Base-by-base conservation (phyloP, 345 rosid genomes). In the Ceriops tagal region DNA sequence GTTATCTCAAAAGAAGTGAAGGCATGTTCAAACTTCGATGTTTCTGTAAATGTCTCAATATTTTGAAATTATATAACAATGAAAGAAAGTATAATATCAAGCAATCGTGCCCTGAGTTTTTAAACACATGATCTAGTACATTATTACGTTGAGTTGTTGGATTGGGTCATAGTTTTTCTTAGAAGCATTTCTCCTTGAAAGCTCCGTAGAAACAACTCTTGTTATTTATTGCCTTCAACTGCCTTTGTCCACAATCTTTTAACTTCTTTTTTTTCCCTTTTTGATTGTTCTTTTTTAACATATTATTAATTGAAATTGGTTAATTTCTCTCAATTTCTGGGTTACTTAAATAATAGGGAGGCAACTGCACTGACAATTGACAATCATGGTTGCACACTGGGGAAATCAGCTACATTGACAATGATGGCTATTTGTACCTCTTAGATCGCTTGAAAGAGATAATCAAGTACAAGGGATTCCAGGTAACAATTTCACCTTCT, bases 401-500 rank as follows among this genome's bases (percentile, higher is more conserved):
- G 11, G 96, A 93, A 77, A 83, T 93, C 49, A 89, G 84, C 67
- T 88, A 82, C 73, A 79, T 89, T 58, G 93, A 91, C 63, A 72
- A 71, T 46, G 96, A 91, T 74, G 98, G 97, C n/a, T 91, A 80
- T 77, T 66, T 93, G 56, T 71, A 75, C 70, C 63, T 93, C 53
- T 68, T 83, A 56, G 97, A 85, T 71, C 96, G 97, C 47, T 70
- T 91, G 37, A 93, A 93, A 72, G 98, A 93, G 83, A 77, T 85
- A 8, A 89, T 93, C 64, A 93, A 93, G 73, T 93, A 85, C 87
- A 93, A 84, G 66, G 98, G 98, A 26, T 90, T 77, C 77, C 98
- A 89, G 98, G 98, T 89, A 68, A 71, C 21, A 26, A 37, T 32
- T 53, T 65, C 39, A 28, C 13, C 56, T 63, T 64, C 6, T 27